phyloP scores from a whole-genome alignment of 257 asterid genomes.

The Capsicum pubescens region DNA sequence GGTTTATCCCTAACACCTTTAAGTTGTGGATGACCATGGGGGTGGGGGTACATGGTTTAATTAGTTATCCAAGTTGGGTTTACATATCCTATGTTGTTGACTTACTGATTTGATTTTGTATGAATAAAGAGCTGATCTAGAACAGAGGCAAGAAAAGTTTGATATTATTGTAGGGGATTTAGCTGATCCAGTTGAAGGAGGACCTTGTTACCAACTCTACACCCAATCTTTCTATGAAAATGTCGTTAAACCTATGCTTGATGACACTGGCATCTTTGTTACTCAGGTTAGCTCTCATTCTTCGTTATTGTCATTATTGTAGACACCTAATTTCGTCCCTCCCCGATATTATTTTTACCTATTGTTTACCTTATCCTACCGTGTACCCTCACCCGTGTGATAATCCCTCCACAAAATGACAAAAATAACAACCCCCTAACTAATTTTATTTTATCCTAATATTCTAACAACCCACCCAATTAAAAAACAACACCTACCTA shows the following conservation, averaged over 20 bases:
- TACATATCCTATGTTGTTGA: neutral
- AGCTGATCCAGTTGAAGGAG: conserved; percentile 99
- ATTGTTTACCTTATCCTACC: too few relatives aligned
- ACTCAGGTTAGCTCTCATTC: conserved; percentile 63
- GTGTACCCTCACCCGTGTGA: too few relatives aligned
- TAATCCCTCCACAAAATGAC: too few relatives aligned
- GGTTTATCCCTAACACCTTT: neutral
- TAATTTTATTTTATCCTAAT: too few relatives aligned
- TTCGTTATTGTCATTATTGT: too few relatives aligned
- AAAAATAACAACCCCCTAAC: too few relatives aligned
- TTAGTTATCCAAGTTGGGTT: neutral
- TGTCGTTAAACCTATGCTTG: conserved; percentile 85
- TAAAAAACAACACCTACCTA: too few relatives aligned
- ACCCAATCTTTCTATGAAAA: conserved; percentile 83
- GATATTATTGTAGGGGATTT: conserved; percentile 91
- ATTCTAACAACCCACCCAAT: too few relatives aligned
- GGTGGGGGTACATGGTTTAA: neutral
- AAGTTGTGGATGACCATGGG: too few relatives aligned
- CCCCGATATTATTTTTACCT: neutral
- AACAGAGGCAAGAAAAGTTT: conserved; percentile 71
- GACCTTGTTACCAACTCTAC: conserved; percentile 93
- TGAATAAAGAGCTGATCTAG: conserved; percentile 69
- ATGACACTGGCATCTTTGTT: conserved; percentile 71
- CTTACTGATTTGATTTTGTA: neutral
- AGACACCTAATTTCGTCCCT: too few relatives aligned